Percentiles rank a stretch among this genome's conserved stretches.
phyloP scores from a whole-genome alignment of 2,329 filamentous ascomycete genomes.

The Fusarium equiseti region DNA sequence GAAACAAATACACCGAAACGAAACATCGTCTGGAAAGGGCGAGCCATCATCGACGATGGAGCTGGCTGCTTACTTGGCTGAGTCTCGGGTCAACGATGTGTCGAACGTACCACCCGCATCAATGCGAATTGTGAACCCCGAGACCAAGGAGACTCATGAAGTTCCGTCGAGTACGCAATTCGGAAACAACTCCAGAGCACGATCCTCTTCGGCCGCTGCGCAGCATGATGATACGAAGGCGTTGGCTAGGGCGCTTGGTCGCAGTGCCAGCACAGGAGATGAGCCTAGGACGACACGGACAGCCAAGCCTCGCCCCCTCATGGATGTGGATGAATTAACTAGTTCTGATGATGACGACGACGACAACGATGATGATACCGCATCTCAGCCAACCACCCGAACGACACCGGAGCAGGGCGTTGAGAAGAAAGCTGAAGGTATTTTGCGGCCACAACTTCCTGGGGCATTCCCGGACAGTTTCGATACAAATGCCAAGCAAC shows the following conservation, averaged over 20 bases:
- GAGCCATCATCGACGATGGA: slow-evolving; percentile 54
- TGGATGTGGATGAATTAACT: slow-evolving; percentile 79
- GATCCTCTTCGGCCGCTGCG: slow-evolving; percentile 52
- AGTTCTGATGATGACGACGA: slow-evolving; percentile 63
- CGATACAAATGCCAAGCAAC: slow-evolving; percentile 49
- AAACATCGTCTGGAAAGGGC: slow-evolving; percentile 61
- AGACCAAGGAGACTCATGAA: slow-evolving; percentile 59
- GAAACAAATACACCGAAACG: slow-evolving; percentile 69
- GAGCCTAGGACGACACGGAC: slow-evolving; percentile 67
- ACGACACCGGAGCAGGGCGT: slow-evolving; percentile 30
- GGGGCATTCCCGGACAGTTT: slow-evolving; percentile 60
- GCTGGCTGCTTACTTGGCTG: slow-evolving; percentile 58
- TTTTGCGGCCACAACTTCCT: slow-evolving; percentile 52
- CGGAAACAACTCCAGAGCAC: slow-evolving; percentile 47
- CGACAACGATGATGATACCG: slow-evolving; percentile 55
- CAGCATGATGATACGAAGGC: slow-evolving; percentile 55
- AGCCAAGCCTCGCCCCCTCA: slow-evolving; percentile 66
- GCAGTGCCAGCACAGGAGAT: slow-evolving; percentile 51
- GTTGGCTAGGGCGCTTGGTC: slow-evolving; percentile 40
- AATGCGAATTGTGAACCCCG: slow-evolving; percentile 70
- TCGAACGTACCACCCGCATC: slow-evolving; percentile 68
- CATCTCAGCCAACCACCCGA: slow-evolving; percentile 42
- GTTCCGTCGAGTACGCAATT: slow-evolving; percentile 50
- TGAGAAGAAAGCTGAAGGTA: slow-evolving; percentile 39
- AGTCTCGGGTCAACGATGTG: slow-evolving; percentile 63